Conservation (phyloP, 495 filamentous ascomycete species). For the Aspergillus cristatus region DNA sequence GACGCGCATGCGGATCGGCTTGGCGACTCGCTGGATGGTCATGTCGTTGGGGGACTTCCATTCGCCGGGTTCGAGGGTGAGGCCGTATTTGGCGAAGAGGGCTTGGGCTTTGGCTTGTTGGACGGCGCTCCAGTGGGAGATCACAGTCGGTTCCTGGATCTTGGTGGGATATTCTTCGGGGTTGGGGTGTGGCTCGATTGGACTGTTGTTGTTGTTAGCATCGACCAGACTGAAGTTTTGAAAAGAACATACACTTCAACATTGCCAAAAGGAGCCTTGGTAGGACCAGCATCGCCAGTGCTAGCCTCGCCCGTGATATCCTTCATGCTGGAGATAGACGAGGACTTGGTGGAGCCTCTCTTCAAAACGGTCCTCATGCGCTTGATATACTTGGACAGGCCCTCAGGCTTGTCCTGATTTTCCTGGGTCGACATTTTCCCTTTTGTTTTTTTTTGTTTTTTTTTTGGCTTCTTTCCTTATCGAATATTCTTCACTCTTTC, state of each 20-base stretch:
- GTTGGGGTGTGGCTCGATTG: conserved; percentile 1
- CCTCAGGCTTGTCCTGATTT: conserved; percentile 47
- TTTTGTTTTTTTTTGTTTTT: background rate
- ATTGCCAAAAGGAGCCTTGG: too few relatives aligned
- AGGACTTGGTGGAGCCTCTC: conserved; percentile 37
- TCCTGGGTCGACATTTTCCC: conserved; percentile 22
- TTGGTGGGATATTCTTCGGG: too few relatives aligned
- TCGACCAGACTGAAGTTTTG: too few relatives aligned
- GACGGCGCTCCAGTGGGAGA: conserved; percentile 24
- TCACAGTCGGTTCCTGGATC: conserved; percentile 19
- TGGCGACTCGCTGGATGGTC: conserved; percentile 66
- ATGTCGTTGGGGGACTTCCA: conserved; percentile 50
- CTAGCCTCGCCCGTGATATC: conserved; percentile 6
- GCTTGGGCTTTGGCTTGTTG: conserved; percentile 62
- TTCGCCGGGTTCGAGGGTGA: conserved; percentile 61
- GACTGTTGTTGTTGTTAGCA: too few relatives aligned
- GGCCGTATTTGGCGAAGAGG: conserved; percentile 65
- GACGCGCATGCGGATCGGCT: conserved; percentile 85
- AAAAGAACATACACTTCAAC: too few relatives aligned
- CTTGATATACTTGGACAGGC: conserved; percentile 52
- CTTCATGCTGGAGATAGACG: conserved; percentile 16
- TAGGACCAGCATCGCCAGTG: too few relatives aligned
- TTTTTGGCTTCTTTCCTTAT: too few relatives aligned
- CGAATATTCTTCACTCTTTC: too few relatives aligned
- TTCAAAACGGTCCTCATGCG: conserved; percentile 56